phyloP scores from a whole-genome alignment of 1,139 yeast genomes.

The Tardiomyces depauwii region DNA sequence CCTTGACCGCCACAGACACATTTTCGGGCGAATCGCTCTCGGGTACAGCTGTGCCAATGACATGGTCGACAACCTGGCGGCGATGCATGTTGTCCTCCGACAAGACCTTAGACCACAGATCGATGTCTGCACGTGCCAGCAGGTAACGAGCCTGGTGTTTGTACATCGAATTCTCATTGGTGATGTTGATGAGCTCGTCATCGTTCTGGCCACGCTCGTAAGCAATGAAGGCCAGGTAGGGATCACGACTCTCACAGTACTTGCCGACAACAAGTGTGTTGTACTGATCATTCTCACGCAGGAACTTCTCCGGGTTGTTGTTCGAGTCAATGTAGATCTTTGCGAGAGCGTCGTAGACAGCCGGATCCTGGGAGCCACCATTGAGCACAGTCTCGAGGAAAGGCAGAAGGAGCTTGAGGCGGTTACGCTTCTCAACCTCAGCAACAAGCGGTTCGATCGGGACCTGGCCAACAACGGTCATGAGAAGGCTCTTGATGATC shows the following conservation, averaged over 20 bases:
- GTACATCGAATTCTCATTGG: slow-evolving; percentile 96
- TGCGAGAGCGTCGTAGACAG: slow-evolving; percentile 89
- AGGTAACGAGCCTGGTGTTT: slow-evolving; percentile 96
- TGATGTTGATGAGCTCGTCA: slow-evolving; percentile 76
- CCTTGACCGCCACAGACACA: slow-evolving; percentile 88
- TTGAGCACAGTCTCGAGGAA: slow-evolving; percentile 83
- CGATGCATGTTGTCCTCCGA: slow-evolving; percentile 70
- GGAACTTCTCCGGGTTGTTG: slow-evolving; percentile 93
- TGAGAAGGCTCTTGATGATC: slow-evolving; percentile 69
- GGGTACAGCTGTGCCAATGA: slow-evolving; percentile 93
- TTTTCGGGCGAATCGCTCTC: slow-evolving; percentile 94
- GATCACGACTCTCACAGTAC: slow-evolving; percentile 98
- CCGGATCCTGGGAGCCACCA: slow-evolving; percentile 84
- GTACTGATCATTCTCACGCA: slow-evolving; percentile 80
- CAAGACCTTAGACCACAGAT: slow-evolving; percentile 74
- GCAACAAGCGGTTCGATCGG: slow-evolving; percentile 82
- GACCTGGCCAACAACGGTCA: slow-evolving; percentile 87
- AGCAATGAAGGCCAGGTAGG: slow-evolving; percentile 93
- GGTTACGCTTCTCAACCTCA: slow-evolving; percentile 94
- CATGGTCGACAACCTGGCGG: slow-evolving; percentile 85
- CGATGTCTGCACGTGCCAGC: slow-evolving; percentile 71
- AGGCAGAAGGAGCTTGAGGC: slow-evolving; percentile 83
- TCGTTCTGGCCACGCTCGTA: slow-evolving; percentile 93
- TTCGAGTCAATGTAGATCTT: slow-evolving; percentile 96
- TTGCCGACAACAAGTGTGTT: slow-evolving; percentile 92